Conservation (phyloP, 1,284 basidiomycete species). For the Ustilago lituana region DNA sequence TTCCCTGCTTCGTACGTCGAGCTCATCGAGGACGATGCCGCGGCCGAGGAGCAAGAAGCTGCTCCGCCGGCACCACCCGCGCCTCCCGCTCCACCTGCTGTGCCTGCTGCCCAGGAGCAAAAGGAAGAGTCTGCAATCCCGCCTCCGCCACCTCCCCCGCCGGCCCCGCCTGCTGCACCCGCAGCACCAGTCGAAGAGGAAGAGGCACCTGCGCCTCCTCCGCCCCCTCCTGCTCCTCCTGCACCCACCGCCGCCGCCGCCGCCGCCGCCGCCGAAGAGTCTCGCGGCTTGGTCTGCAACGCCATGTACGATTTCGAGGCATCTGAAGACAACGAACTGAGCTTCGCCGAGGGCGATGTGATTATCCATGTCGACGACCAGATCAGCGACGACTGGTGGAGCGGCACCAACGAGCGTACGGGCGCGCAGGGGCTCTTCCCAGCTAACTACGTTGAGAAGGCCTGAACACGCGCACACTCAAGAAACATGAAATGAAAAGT, state of each 20-base stretch:
- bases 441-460: slow-evolving; percentile 57
- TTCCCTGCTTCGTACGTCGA: slow-evolving; percentile 66
- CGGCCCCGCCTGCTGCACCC: slow-evolving; percentile 37
- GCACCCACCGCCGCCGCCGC: slow-evolving; percentile 11
- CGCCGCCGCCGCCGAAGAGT: not conserved
- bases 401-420: slow-evolving; percentile 59
- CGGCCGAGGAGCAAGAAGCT: too few species aligned
- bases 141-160: slow-evolving; percentile 69
- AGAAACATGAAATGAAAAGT: too few species aligned
- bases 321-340: slow-evolving; percentile 64
- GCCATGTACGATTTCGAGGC: slow-evolving; percentile 67
- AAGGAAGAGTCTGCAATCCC: slow-evolving; percentile 63
- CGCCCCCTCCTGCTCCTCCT: slow-evolving; percentile 31
- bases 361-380: slow-evolving; percentile 63
- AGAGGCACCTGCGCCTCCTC: slow-evolving; percentile 19
- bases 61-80: slow-evolving; percentile 39
- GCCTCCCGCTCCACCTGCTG: slow-evolving; percentile 30
- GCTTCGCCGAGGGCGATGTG: slow-evolving; percentile 61
- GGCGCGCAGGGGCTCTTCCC: slow-evolving; percentile 72
- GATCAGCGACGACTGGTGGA: slow-evolving; percentile 67
- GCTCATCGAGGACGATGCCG: slow-evolving; percentile 46
- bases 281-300: slow-evolving; percentile 39
- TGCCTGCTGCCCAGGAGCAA: slow-evolving; percentile 19
- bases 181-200: slow-evolving; percentile 25
- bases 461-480: too few species aligned